Evolutionary conservation across 164 flowering plant species (phyloP), one percentile per base, ranked within the genome.

Genomic region (Taxillus chinensis): DNA sequence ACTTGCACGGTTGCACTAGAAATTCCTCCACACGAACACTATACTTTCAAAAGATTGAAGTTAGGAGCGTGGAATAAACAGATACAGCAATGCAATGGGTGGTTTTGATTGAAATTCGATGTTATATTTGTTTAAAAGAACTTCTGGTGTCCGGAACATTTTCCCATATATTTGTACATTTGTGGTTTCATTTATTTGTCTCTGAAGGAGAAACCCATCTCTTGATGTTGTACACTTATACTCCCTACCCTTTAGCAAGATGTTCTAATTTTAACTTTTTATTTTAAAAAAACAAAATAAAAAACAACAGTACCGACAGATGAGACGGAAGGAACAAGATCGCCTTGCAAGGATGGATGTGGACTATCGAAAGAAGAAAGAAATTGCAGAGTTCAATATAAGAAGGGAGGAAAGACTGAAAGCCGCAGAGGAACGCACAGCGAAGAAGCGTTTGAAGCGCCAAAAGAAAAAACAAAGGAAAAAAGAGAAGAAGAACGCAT

Each of bases 321-420:
- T 93, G 97, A 86, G 98, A 65, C 77, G 97, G 68, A 93, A 83
- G 69, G 98, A 93, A 75, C 98, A 90, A 73, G 98, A 93, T 62
- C 71, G 98, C 54, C 80, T 90, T 63, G 73, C 92, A 41, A 84
- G 98, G 67, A 93, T 93, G 95, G 97, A 90, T 45, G 84, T 56
- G 8, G 98, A 93, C 76, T 90, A 81, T 71, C 81, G 84, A 73
- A 88, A 58, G 74, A 80, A 89, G 75, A 85, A 84, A 75, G 92
- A 82, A 61, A 9, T 75, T 45, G 82, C 90, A 2, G 98, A 88
- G 57, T 93, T 83, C 68, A 70, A 48, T 45, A 75, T 67, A 74
- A 83, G 98, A 77, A 83, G 89, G 71, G 97, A 86, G 60, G 92
- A 86, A 75, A 84, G 87, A 64, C 8, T 84, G 70, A 89, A 84